Base-by-base conservation (phyloP, 371 early-diverging fungal species). In the Smittium mucronatum region DNA sequence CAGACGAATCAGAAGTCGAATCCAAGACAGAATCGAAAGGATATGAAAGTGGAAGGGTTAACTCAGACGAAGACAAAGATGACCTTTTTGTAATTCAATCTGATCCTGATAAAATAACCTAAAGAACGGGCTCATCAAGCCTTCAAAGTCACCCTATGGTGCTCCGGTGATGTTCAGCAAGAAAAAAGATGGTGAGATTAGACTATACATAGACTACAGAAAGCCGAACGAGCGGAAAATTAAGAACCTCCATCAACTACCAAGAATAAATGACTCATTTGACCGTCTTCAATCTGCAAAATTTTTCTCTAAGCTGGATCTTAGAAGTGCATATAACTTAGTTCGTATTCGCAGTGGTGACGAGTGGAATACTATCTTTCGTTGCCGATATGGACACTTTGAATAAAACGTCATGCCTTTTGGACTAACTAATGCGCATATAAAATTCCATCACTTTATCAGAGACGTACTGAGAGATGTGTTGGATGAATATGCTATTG, bases 351-450 rank as follows among this genome's bases (percentile, higher is more conserved):
- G 21, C 11, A 5, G 11, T 11, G 47, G 47, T 11, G 5, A 47
- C 5, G 47, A 47, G 21, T 47, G 47, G 47, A 47, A 47, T 11
- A 47, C 47, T 21, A 21, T 21, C 21, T 47, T 47, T 47, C 5
- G 47, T 0, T 79, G 82, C 0, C 58, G 74, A 5, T 74, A 67
- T n/a, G 83, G 83, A 0, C 70, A 72, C 0, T 86, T 70, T 70
- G 76, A 83, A 61, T 84, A 71, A 63, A n/a, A 68, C 8, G 81
- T 82, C 0, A 79, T 86, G 80, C 81, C 85, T 0, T 82, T 85
- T 71, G 82, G 81, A 0, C 69, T 81, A 21, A 71, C 64, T 0
- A 80, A 77, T 60, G 82, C 82, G 2, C 82, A 81, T 0, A 70
- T 74, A 15, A 75, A 76, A 0, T 86, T 85, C 65, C 81, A 80